Base-by-base conservation (phyloP, 257 asterid genomes). In the Petunia axillaris region DNA sequence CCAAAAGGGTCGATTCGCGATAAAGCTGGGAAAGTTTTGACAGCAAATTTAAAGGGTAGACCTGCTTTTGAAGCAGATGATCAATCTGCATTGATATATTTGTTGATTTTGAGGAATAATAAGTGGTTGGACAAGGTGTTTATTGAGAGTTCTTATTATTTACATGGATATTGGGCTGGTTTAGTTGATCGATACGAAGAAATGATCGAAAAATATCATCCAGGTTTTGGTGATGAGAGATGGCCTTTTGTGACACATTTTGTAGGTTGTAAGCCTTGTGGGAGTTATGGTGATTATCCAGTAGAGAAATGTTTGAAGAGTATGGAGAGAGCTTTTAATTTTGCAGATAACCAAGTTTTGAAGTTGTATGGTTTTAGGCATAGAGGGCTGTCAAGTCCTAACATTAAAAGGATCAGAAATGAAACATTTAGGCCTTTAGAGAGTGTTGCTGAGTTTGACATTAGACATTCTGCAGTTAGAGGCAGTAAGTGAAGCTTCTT, bases 221-320 rank as follows among this genome's bases (percentile, higher is more conserved):
- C 89, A 0, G 91, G 91, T 1, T 53, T 58, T 1, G 89, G 93
- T 10, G 91, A 90, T 52, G 88, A 86, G 2, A 76, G 91, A n/a
- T 88, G 91, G 93, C 93, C 93, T 5, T 84, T 89, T 71, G 88
- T 89, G 60, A 86, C 93, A 37, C 89, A 88, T 83, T 86, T 89
- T 63, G 89, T 88, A 60, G 91, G 93, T 1, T 88, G 91, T 80
- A 89, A 88, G 40, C 77, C 87, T 6, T 89, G 93, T 81, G 89
- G 86, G 40, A 84, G 86, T 3, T 52, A 48, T n/a, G 89, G 88
- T 74, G 90, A 88, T 88, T 82, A 85, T 75, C 58, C 91, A 46
- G 55, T 85, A 4, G 87, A 88, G 86, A 85, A 84, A 73, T 90
- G 91, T 65, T 78, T 88, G 83, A 84, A 78, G 82, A 77, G 85